Base-by-base conservation (phyloP, 192 early-diverging fungal genomes). In the Linnemannia zychae region DNA sequence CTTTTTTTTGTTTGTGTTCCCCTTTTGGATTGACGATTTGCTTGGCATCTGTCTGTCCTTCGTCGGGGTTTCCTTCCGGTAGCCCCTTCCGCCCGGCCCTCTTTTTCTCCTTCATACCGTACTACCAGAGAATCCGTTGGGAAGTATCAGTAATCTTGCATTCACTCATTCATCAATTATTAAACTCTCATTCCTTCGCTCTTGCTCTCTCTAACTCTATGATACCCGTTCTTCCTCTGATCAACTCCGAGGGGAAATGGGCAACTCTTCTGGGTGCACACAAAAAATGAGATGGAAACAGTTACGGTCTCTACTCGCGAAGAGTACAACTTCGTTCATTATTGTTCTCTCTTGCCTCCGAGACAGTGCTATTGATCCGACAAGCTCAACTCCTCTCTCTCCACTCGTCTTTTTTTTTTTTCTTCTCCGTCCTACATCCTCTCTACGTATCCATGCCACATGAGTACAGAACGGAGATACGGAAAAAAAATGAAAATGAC, bases 231-330 rank as follows among this genome's bases (percentile, higher is more conserved):
- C n/a, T n/a, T n/a, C n/a, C 40, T 44, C 40, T 44, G 40, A 44
- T 44, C 40, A 44, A 44, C 57, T 53, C 52, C 52, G 57, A 63
- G 57, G 57, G 31, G 24, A 63, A 63, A 63, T n/a, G n/a, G n/a
- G n/a, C n/a, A 63, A 63, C 12, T n/a, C n/a, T n/a, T n/a, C n/a
- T n/a, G n/a, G n/a, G n/a, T n/a, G n/a, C 6, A 63, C 15, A 31
- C 2, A 60, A 7, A 53, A 53, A 53, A 53, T n/a, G 22, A 53
- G 52, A 53, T 18, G 22, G 52, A 53, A 9, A 60, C 28, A 60
- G 53, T 60, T 12, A 22, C n/a, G 53, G 53, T 53, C 3, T 44
- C 9, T 44, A 9, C 40, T 9, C 40, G 50, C 4, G 49, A 50
- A 50, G 4, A 49, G 13, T 15, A 18, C 15, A 4, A 52, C 40